Conservation (phyloP, 2,329 filamentous ascomycete species). For the Beauveria sp. region DNA sequence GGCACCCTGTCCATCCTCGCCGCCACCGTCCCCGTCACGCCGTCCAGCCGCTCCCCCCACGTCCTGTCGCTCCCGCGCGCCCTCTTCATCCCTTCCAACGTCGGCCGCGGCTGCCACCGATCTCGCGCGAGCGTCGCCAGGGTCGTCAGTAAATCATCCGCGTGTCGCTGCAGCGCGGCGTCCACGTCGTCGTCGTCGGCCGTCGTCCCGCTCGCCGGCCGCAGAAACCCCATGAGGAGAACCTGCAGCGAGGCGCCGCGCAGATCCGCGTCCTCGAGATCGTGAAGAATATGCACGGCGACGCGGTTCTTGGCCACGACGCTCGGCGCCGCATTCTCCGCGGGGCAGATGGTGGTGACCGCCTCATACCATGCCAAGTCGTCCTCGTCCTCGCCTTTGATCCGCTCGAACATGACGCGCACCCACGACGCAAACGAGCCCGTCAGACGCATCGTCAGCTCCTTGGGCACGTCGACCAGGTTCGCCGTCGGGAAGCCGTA, state of each 20-base stretch:
- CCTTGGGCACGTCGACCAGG: constrained; percentile 42
- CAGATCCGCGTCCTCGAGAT: constrained; percentile 37
- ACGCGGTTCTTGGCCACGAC: constrained; percentile 44
- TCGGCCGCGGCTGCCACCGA: constrained; percentile 36
- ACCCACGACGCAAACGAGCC: constrained; percentile 63
- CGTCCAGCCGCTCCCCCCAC: constrained; percentile 37
- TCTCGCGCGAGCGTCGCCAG: constrained; percentile 39
- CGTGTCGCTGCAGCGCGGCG: constrained; percentile 23
- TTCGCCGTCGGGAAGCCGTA: constrained; percentile 47
- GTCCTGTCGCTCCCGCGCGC: constrained; percentile 34
- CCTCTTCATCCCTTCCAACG: constrained; percentile 29
- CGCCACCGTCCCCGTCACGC: constrained; percentile 42
- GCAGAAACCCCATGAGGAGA: constrained; percentile 54
- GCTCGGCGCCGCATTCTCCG: constrained; percentile 35
- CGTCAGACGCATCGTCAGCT: constrained; percentile 44
- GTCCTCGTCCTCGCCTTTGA: constrained; percentile 12
- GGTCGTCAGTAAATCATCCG: constrained; percentile 34
- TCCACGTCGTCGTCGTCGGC: constrained; percentile 11
- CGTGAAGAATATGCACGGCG: constrained; percentile 45
- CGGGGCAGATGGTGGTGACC: constrained; percentile 49
- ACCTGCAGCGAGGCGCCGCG: constrained; percentile 40
- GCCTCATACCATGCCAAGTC: constrained; percentile 49
- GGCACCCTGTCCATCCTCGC: constrained; percentile 50
- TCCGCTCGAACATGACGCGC: constrained; percentile 25
- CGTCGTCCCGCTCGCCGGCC: constrained; percentile 17